Evolutionary conservation across 306 rosid species (phyloP).

Genomic region (cucumber (Cucumis sativus)): DNA sequence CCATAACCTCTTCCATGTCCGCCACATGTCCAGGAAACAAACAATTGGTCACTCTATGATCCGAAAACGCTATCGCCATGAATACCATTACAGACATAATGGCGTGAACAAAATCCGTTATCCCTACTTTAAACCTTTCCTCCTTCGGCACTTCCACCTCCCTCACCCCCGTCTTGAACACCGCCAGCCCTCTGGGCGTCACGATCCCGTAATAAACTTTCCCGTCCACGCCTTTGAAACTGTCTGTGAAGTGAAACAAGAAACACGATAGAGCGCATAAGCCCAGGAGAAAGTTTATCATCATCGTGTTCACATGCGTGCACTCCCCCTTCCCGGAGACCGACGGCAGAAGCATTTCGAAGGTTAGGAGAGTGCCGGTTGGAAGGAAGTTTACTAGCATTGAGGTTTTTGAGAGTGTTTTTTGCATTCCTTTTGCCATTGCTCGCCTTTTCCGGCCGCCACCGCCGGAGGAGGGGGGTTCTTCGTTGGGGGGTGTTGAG

Average conservation of each 20-base stretch:
- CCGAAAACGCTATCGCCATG: conserved; percentile 63
- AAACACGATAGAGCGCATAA: conserved; percentile 62
- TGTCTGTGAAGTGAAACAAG: conserved; percentile 68
- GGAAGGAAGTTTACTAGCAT: conserved; percentile 77
- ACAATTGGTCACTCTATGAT: conserved; percentile 51
- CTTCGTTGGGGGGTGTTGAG: conserved; percentile 13
- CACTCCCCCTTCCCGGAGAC: conserved; percentile 47
- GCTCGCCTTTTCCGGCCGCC: conserved; percentile 36
- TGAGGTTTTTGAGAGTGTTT: conserved; percentile 54
- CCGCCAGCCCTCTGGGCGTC: conserved; percentile 40
- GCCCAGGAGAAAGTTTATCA: conserved; percentile 33
- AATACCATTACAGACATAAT: conserved; percentile 70
- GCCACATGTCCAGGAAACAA: conserved; percentile 48
- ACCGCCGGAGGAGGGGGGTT: not conserved
- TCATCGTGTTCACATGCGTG: conserved; percentile 26
- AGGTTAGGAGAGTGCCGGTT: conserved; percentile 59
- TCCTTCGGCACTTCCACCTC: conserved; percentile 35
- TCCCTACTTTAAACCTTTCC: conserved; percentile 23
- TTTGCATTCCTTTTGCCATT: conserved; percentile 67
- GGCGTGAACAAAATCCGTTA: conserved; percentile 59
- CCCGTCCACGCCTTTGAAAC: conserved; percentile 47
- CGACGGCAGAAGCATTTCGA: conserved; percentile 73
- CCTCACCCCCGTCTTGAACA: conserved; percentile 42
- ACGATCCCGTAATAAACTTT: conserved; percentile 58
- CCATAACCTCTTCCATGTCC: conserved; percentile 66